These are phyloP conservation scores for Yamadazyma sp. DNA, from an alignment of 805 yeast species.

Conservation along the genomic window DNA sequence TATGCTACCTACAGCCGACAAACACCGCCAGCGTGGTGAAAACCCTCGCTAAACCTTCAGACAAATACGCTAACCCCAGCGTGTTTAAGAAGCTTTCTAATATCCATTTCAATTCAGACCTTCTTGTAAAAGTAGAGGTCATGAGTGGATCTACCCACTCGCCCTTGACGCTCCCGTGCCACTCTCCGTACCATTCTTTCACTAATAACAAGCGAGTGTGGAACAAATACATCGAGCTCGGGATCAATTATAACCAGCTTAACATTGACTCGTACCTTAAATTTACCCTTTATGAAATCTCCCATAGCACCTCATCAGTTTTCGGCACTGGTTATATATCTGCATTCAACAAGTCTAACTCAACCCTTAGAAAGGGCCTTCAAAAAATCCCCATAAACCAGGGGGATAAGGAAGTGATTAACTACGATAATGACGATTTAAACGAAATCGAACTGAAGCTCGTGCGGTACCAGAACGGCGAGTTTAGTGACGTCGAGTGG, in stretches of 20 bases:
- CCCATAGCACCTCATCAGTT: conserved; percentile 48
- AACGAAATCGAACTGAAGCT: conserved; percentile 50
- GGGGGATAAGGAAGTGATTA: conserved; percentile 12
- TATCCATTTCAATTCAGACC: conserved; percentile 34
- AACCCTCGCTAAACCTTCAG: conserved; percentile 26
- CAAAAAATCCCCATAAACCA: conserved; percentile 46
- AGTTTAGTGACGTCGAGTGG: conserved; percentile 64
- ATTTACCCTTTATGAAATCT: conserved; percentile 67
- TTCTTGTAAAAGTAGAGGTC: conserved; percentile 31
- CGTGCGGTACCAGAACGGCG: conserved; percentile 68
- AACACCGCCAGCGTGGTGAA: conserved; percentile 1
- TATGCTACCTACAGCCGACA: conserved; percentile 29
- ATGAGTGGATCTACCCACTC: conserved; percentile 32
- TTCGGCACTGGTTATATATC: conserved; percentile 63
- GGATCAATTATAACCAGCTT: conserved; percentile 71
- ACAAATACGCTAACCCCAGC: conserved; percentile 34
- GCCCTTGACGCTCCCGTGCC: conserved; percentile 29
- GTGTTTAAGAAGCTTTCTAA: conserved; percentile 34
- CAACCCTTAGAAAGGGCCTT: conserved; percentile 68
- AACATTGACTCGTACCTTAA: conserved; percentile 59
- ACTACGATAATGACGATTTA: conserved; percentile 20
- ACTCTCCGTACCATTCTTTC: conserved; percentile 36
- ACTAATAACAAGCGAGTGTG: conserved; percentile 48
- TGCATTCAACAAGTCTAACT: conserved; percentile 53
- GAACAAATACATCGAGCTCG: conserved; percentile 73